Base-by-base conservation (phyloP, 306 rosid genomes). In the Trifolium repens region DNA sequence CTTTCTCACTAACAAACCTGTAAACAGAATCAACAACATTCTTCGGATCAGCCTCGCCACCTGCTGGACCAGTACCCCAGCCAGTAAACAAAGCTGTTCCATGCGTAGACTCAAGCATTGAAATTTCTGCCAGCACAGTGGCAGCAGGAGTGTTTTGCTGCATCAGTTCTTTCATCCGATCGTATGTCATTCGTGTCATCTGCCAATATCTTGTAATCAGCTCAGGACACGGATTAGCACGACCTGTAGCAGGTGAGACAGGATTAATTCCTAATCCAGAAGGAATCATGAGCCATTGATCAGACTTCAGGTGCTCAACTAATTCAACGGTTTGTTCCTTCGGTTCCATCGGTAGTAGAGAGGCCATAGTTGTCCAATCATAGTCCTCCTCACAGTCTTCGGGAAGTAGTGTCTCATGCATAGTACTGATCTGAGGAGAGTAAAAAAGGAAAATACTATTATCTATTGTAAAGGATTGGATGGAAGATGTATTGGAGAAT, bases 1-100 rank as follows among this genome's bases (percentile, higher is more conserved):
- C 63, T 9, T 57, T 57, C 9, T 57, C 14, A 58, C 64, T 58
- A 26, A 58, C 9, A 58, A 58, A 58, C 64, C 11, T 58, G 37
- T 58, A 58, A 11, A 26, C 64, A 1, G 0, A 1, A 11, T 58
- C 64, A 11, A 58, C 64, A 5, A 58, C 37, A 26, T 26, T 26
- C 35, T 26, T 58, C 5, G 16, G 37, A 58, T 58, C 64, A 58
- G 64, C 4, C 4, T 4, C 16, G 0, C 9, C 63, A 57, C 8
- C n/a, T 0, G n/a, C 35, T 11, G 37, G 35, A 22, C 63, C 37
- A 0, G 4, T 13, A 26, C 16, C 37, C 37, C 64, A 58, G 16
- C 13, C 35, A 58, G 37, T 8, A 58, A 58, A 58, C 4, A 11
- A n/a, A 10, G 16, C 1, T 26, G 16, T 26, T 3, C 64, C 9